phyloP scores from a whole-genome alignment of 768 basidiomycete genomes.

The Boletus rufocinnamomeus region DNA sequence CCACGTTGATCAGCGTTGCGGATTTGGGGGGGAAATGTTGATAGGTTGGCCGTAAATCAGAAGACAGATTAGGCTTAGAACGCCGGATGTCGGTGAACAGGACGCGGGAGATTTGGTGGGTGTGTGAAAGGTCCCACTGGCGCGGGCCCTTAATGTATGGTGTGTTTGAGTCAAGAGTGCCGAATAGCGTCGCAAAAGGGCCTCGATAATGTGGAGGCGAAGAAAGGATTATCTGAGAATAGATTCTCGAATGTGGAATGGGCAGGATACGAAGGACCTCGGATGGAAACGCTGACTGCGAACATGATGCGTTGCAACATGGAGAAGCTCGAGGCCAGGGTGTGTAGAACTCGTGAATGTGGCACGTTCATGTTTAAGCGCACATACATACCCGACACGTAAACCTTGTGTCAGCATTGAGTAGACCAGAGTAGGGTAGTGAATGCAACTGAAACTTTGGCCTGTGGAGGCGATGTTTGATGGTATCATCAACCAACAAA shows the following conservation, averaged over 20 bases:
- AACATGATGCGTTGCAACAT: background rate
- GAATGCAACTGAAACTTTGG: background rate
- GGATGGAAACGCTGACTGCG: background rate
- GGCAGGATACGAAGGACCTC: background rate
- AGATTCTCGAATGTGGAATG: background rate
- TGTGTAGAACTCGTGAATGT: conserved; percentile 4
- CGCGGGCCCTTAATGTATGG: background rate
- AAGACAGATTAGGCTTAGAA: background rate
- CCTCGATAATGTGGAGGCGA: background rate
- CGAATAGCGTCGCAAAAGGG: background rate
- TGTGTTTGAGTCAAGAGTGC: background rate
- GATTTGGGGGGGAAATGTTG: background rate
- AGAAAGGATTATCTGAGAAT: background rate
- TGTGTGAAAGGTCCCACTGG: background rate
- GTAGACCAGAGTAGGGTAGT: background rate
- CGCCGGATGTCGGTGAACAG: background rate
- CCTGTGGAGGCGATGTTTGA: background rate
- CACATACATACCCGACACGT: conserved; percentile 1
- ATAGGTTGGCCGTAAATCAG: conserved; percentile 1
- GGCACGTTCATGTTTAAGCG: background rate
- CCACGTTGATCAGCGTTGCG: background rate
- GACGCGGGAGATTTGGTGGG: background rate
- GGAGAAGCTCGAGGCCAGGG: background rate
- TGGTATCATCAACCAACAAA: conserved; percentile 3
- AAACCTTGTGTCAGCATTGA: background rate